phyloP scores from a whole-genome alignment of 352 stramenopile species.

The Pythium vanterpoolii region DNA sequence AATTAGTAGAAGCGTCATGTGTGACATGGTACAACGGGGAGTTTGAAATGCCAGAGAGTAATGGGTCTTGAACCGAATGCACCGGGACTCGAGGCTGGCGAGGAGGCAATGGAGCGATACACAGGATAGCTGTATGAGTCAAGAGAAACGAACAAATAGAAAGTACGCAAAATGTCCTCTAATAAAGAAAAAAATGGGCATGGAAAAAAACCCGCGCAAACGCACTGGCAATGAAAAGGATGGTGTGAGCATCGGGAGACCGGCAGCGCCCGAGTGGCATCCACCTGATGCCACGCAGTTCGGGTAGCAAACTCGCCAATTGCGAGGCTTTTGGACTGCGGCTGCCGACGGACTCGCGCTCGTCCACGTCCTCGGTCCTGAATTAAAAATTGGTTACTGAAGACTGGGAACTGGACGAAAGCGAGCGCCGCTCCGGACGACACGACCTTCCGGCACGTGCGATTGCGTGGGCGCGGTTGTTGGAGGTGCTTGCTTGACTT shows the following conservation, averaged over 20 bases:
- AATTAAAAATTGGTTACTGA: background rate
- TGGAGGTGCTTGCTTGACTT: background rate
- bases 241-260: slow-evolving; percentile 2
- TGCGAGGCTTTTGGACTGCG: slow-evolving; percentile 30
- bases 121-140: background rate
- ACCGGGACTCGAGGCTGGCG: background rate
- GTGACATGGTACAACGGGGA: slow-evolving; percentile 3
- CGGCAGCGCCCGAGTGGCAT: slow-evolving; percentile 28
- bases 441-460: slow-evolving; percentile 17
- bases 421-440: slow-evolving; percentile 8
- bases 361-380: background rate
- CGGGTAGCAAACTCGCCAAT: slow-evolving; percentile 32
- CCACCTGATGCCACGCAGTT: slow-evolving; percentile 25
- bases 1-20: background rate
- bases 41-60: slow-evolving; percentile 6
- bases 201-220: background rate
- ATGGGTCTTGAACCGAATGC: background rate
- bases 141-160: too few species aligned
- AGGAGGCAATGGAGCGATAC: background rate
- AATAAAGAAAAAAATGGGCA: slow-evolving; percentile 1
- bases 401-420: background rate
- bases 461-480: background rate
- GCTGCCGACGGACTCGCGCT: slow-evolving; percentile 11
- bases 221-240: background rate
- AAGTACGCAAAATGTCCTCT: slow-evolving; percentile 1